Evolutionary conservation across 306 rosid genomes (phyloP), one percentile per base, ranked within the genome.

Genomic region (Quercus parvula): DNA sequence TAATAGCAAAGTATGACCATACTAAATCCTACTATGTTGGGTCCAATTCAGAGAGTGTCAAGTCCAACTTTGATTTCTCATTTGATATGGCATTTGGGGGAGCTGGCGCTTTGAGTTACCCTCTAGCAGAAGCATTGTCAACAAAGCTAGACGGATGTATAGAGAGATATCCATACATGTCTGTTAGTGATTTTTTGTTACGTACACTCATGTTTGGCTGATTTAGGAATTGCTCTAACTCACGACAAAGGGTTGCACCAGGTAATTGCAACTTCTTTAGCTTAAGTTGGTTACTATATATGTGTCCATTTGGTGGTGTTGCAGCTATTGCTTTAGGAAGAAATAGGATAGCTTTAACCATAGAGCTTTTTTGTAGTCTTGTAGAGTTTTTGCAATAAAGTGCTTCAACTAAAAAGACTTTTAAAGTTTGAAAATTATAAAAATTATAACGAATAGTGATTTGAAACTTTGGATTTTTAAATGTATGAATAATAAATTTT

Each of bases 21-120:
- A 79, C 63, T 0, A 82, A 85, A 56, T 38, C 41, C 51, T 62
- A 57, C 17, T 85, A 87, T 67, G 80, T 89, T 10, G 93, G 91
- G 54, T 61, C 82, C 4, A 84, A 41, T 27, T 74, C 77, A 1
- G 75, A 58, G 5, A 9, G 33, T 22, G 17, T 56, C 3, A 78
- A 33, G 33, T 85, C 86, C 0, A 85, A 85, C 58, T 73, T 18
- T 5, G 88, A 76, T 17, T 78, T 82, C 59, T 73, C 87, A 0
- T 84, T 82, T 61, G 82, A 80, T 2, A 89, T 89, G 92, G 92
- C 86, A 0, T 86, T 71, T 70, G 89, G 92, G 13, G 92, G 92
- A 20, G 92, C 79, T 0, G 87, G 89, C 81, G 92, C 90, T 63
- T 57, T 89, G 86, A 89, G 90, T 54, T 84, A 84, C 52, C 86